Evolutionary conservation across 345 rosid species (phyloP), one percentile per base, ranked within the genome.

Genomic region (Ceriops decandra): DNA sequence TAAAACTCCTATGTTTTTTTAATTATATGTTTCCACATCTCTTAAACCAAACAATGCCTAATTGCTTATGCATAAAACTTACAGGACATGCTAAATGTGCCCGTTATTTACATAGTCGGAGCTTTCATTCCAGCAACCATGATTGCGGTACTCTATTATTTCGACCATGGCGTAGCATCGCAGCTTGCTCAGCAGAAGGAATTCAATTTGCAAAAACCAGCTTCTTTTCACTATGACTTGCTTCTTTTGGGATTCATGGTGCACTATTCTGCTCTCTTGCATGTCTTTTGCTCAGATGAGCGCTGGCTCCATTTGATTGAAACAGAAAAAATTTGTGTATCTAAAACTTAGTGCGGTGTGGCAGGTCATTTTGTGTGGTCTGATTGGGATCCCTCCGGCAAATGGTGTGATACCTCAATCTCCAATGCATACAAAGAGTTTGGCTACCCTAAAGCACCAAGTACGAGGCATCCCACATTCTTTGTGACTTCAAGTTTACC

Each of bases 121-220:
- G 80, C 80, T 16, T 76, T 76, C 61, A 54, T 76, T 42, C 80
- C 80, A 10, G 80, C 80, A 4, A 63, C 76, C 15, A 76, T 76
- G 80, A 76, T 72, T 42, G 80, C 80, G 1, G 80, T 71, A 54
- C 76, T 76, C 7, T 76, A 76, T 63, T 76, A 71, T 51, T 76
- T 76, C 5, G 80, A 76, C 51, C 80, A 76, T 38, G 68, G 80
- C 7, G 73, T 76, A 27, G 80, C 80, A 9, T 76, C 80, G 17
- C 80, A 76, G 33, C 72, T 76, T 56, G 80, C 80, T 62, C 80
- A 76, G 62, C 80, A 71, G 62, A 76, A 72, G 22, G 80, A 76
- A 63, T 76, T 76, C 46, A 76, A 76, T 54, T 35, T 76, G 69
- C 63, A 69, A 63, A 76, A 76, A 59, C 80, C 80, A 15, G 62